Percentiles rank a stretch among this genome's conserved stretches.
These are phyloP conservation scores for Ascochyta pisi DNA, from an alignment of 2,329 filamentous ascomycete genomes.

Conservation along the genomic window DNA sequence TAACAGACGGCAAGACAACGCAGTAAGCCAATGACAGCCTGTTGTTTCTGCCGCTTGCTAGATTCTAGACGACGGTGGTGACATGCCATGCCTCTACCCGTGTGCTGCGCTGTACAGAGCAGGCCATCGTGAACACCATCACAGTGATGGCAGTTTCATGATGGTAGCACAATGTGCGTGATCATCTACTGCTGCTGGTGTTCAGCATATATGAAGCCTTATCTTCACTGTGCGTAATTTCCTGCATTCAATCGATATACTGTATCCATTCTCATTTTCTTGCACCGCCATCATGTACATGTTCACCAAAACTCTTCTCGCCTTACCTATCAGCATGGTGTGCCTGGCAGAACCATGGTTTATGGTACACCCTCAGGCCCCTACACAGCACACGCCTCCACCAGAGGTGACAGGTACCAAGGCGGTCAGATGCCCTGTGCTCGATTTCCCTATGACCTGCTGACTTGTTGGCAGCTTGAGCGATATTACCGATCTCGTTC, in stretches of 20 bases:
- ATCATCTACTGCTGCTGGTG: too few relatives aligned
- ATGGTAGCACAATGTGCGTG: not conserved
- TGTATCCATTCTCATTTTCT: too few relatives aligned
- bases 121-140: not conserved
- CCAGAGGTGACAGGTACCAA: not conserved
- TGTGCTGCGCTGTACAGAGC: not conserved
- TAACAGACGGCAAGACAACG: not conserved
- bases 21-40: not conserved
- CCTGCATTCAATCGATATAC: too few relatives aligned
- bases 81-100: not conserved
- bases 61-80: not conserved
- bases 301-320: not conserved
- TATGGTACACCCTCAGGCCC: not conserved
- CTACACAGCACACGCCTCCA: not conserved
- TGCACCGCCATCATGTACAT: not conserved
- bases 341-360: not conserved
- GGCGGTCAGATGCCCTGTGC: not conserved
- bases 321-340: not conserved
- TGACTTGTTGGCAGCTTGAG: not conserved
- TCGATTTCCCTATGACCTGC: not conserved
- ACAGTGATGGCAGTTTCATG: not conserved
- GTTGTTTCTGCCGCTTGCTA: not conserved
- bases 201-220: too few relatives aligned
- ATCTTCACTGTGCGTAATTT: too few relatives aligned
- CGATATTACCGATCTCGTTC: not conserved